phyloP scores from a whole-genome alignment of 2,329 filamentous ascomycete genomes.

The Didymella arachidicola region DNA sequence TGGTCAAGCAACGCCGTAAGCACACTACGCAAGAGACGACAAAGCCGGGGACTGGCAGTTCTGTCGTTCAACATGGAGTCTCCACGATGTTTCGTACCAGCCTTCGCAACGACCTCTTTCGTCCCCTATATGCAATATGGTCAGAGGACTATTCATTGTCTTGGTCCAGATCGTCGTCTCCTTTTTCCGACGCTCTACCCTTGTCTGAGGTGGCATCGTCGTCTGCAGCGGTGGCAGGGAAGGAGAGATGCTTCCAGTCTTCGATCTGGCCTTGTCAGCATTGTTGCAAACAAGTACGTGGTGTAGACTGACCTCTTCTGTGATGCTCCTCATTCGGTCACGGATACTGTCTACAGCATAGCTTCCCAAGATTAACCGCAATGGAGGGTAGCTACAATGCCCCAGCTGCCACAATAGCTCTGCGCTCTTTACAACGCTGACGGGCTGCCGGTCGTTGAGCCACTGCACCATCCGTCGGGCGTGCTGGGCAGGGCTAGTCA shows the following conservation, averaged over 20 bases:
- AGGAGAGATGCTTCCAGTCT: conserved; percentile 40
- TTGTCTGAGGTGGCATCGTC: conserved; percentile 35
- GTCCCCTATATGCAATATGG: background rate
- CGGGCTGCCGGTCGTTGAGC: conserved; percentile 91
- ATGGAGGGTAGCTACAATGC: conserved; percentile 91
- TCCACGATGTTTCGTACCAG: no score
- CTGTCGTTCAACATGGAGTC: no score
- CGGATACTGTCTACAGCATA: conserved; percentile 97
- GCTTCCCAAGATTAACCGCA: conserved; percentile 85
- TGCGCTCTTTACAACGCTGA: conserved; percentile 89
- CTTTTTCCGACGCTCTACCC: conserved; percentile 25
- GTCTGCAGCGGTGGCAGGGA: conserved; percentile 27
- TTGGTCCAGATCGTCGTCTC: conserved; percentile 37
- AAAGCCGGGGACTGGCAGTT: no score
- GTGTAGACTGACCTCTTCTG: conserved; percentile 74
- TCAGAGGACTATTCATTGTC: conserved; percentile 15
- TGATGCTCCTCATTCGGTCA: conserved; percentile 86
- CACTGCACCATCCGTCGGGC: conserved; percentile 92
- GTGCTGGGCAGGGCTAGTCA: conserved; percentile 84
- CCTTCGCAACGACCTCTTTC: no score
- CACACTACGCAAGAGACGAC: no score
- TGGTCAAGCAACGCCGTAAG: no score
- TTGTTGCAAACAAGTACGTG: no score
- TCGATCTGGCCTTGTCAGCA: conserved; percentile 29
- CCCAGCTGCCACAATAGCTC: conserved; percentile 93